Evolutionary conservation across 2,329 filamentous ascomycete species (phyloP).

Genomic region (Arthroderma sp.): DNA sequence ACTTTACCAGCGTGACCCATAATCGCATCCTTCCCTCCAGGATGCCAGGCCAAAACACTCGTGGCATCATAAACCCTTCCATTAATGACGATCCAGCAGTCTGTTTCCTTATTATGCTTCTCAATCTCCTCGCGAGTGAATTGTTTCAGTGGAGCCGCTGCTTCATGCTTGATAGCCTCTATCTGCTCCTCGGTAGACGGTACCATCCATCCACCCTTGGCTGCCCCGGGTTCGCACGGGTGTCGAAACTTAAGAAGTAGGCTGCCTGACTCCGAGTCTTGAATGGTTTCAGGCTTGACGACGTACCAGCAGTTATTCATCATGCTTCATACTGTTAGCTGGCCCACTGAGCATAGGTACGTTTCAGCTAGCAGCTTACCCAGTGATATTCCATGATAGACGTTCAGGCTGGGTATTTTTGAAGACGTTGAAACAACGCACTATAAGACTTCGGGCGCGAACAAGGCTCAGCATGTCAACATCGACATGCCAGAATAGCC

Average conservation of each 20-base stretch:
- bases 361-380: slow-evolving; percentile 11
- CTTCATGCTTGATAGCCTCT: slow-evolving; percentile 31
- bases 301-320: slow-evolving; percentile 43
- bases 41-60: slow-evolving; percentile 36
- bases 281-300: slow-evolving; percentile 28
- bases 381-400: slow-evolving; percentile 38
- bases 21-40: slow-evolving; percentile 36
- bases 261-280: slow-evolving; percentile 19
- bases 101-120: slow-evolving; percentile 35
- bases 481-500: slow-evolving; percentile 41
- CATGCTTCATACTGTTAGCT: slow-evolving; percentile 24
- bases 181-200: slow-evolving; percentile 34
- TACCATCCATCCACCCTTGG: slow-evolving; percentile 40
- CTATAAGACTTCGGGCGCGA: slow-evolving; percentile 30
- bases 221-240: slow-evolving; percentile 32
- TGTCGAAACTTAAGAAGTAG: slow-evolving; percentile 33
- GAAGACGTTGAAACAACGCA: slow-evolving; percentile 37
- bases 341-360: background rate
- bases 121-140: slow-evolving; percentile 43
- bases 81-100: slow-evolving; percentile 43
- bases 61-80: slow-evolving; percentile 40
- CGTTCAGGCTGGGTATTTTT: slow-evolving; percentile 39
- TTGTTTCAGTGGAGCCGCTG: slow-evolving; percentile 34
- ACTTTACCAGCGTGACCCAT: slow-evolving; percentile 38
- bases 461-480: slow-evolving; percentile 33